Evolutionary conservation across 352 stramenopile genomes (phyloP).

Genomic region (Poterioochromonas sp.): DNA sequence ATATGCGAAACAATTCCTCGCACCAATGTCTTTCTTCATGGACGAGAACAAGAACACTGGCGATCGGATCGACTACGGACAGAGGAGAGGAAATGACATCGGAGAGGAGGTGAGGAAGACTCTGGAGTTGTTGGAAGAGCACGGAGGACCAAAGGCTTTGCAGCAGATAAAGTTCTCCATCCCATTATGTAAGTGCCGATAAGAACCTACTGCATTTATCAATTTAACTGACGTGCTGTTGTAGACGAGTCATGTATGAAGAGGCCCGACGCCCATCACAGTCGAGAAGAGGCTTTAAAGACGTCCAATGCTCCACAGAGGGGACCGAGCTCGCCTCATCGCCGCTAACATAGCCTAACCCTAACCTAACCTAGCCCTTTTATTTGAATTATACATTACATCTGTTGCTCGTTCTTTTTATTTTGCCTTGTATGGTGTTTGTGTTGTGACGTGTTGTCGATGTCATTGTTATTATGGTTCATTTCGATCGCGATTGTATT

Average conservation of each 20-base stretch:
- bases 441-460: too few species aligned
- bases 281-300: too few species aligned
- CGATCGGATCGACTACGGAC: constrained; percentile 76
- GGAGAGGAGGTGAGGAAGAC: constrained; percentile 27
- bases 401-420: too few species aligned
- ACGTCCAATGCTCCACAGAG: too few species aligned
- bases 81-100: constrained; percentile 50
- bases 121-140: constrained; percentile 29
- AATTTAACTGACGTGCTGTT: neutral
- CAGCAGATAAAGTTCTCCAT: constrained; percentile 36
- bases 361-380: too few species aligned
- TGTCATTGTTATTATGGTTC: too few species aligned
- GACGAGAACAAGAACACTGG: constrained; percentile 71
- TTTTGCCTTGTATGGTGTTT: too few species aligned
- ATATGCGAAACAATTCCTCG: constrained; percentile 78
- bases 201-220: neutral
- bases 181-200: constrained; percentile 33
- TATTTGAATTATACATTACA: too few species aligned
- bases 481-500: too few species aligned
- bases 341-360: too few species aligned
- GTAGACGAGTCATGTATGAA: neutral
- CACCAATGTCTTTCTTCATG: constrained; percentile 73
- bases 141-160: constrained; percentile 9
- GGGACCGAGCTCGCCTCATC: too few species aligned
- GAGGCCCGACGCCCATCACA: neutral